Percentiles rank a stretch among this genome's conserved stretches.
phyloP scores from a whole-genome alignment of 306 rosid genomes.

The Psophocarpus tetragonolobus region DNA sequence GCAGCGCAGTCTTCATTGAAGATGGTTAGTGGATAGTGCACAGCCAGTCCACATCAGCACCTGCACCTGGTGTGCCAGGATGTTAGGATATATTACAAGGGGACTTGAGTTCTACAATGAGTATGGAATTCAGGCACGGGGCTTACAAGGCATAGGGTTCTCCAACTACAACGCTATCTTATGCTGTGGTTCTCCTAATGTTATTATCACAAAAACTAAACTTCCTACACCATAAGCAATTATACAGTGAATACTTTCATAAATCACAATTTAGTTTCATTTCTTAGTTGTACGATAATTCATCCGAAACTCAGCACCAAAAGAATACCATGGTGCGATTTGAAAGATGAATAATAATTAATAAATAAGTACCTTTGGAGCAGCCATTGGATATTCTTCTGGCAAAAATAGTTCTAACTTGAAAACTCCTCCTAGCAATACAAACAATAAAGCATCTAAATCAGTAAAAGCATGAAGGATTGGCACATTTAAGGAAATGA shows the following conservation, averaged over 20 bases:
- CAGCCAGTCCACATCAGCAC: neutral
- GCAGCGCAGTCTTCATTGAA: neutral
- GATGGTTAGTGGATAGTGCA: neutral
- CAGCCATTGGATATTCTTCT: slow-evolving; percentile 98
- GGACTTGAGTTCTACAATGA: neutral
- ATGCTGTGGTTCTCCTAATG: neutral
- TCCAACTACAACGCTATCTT: neutral
- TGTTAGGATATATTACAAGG: neutral
- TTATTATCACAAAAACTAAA: neutral
- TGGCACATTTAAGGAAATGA: neutral
- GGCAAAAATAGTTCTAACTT: slow-evolving; percentile 92
- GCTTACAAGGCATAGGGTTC: neutral
- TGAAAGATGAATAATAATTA: slow-evolving; percentile 22
- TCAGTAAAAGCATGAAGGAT: neutral
- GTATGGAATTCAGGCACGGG: neutral
- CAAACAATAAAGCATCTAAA: slow-evolving; percentile 26
- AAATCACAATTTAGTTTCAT: neutral
- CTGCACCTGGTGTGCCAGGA: no score
- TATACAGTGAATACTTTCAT: neutral
- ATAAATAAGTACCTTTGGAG: slow-evolving; percentile 74
- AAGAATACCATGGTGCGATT: slow-evolving; percentile 4
- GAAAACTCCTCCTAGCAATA: slow-evolving; percentile 82
- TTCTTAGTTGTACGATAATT: slow-evolving; percentile 13
- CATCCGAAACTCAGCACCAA: neutral
- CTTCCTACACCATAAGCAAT: slow-evolving; percentile 4